These are phyloP conservation scores for Viola pubescens DNA, from an alignment of 441 rosid genomes.

Conservation along the genomic window DNA sequence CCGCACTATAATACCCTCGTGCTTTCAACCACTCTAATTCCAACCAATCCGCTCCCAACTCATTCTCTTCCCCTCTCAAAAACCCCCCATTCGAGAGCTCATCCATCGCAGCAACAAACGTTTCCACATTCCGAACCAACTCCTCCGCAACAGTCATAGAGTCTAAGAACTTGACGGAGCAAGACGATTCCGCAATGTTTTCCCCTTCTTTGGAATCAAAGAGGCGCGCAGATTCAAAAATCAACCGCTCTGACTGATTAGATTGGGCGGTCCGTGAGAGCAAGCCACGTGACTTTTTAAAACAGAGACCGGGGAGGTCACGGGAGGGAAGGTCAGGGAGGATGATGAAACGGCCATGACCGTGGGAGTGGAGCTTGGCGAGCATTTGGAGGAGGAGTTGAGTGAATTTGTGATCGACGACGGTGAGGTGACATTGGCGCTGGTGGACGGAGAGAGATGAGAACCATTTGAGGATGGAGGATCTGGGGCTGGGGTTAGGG, in stretches of 20 bases:
- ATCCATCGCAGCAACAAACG: slow-evolving; percentile 72
- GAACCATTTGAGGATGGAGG: slow-evolving; percentile 81
- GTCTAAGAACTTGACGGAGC: slow-evolving; percentile 53
- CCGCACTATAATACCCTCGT: slow-evolving; percentile 81
- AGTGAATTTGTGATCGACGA: slow-evolving; percentile 52
- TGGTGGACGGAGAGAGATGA: slow-evolving; percentile 67
- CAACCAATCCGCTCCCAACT: slow-evolving; percentile 72
- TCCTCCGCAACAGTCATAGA: slow-evolving; percentile 54
- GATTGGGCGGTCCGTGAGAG: slow-evolving; percentile 61
- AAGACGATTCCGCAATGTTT: slow-evolving; percentile 39
- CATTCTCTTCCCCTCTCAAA: slow-evolving; percentile 70
- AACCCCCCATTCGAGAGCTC: slow-evolving; percentile 58
- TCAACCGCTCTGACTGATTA: slow-evolving; percentile 35
- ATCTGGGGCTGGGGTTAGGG: slow-evolving; percentile 37
- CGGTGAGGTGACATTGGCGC: slow-evolving; percentile 69
- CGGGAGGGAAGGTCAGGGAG: slow-evolving; percentile 72
- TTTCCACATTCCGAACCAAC: slow-evolving; percentile 49
- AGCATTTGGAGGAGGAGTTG: slow-evolving; percentile 75
- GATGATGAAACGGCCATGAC: slow-evolving; percentile 72
- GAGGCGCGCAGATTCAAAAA: slow-evolving; percentile 56
- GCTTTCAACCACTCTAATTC: slow-evolving; percentile 85
- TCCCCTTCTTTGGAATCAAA: slow-evolving; percentile 71
- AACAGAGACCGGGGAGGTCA: slow-evolving; percentile 76
- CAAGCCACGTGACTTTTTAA: slow-evolving; percentile 67
- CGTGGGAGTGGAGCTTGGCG: slow-evolving; percentile 42